These are phyloP conservation scores for Gentiana straminea DNA, from an alignment of 257 asterid species.

Conservation along the genomic window DNA sequence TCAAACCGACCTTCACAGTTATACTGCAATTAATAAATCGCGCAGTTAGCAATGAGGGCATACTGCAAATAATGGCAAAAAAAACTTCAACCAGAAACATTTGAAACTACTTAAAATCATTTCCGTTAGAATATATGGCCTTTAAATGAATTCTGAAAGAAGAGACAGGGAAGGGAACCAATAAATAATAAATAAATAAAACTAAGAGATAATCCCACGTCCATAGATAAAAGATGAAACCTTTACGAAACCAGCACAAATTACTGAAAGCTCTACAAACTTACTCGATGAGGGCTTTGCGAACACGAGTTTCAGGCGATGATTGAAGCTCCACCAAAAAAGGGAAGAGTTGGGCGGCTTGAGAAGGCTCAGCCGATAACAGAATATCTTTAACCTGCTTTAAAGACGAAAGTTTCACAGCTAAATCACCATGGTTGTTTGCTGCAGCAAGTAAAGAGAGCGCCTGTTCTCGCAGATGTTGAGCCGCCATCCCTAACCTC, in stretches of 20 bases:
- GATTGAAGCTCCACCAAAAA: constrained; percentile 75
- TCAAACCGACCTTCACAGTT: constrained; percentile 69
- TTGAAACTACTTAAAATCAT: no score
- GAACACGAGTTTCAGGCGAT: constrained; percentile 78
- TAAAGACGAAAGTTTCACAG: constrained; percentile 56
- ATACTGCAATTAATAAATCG: constrained; percentile 45
- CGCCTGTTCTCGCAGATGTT: constrained; percentile 65
- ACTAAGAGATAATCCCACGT: no score
- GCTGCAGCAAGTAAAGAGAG: constrained; percentile 79
- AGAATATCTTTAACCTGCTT: constrained; percentile 71
- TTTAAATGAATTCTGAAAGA: neutral
- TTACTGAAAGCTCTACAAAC: neutral
- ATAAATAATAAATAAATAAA: no score
- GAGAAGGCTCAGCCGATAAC: constrained; percentile 51
- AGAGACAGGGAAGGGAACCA: no score
- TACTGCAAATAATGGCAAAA: neutral
- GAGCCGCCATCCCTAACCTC: constrained; percentile 38
- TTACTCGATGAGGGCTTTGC: constrained; percentile 52
- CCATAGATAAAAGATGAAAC: no score
- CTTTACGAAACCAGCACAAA: no score
- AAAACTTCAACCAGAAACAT: neutral
- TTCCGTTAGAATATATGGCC: neutral
- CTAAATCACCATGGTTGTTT: constrained; percentile 81
- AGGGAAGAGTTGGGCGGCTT: constrained; percentile 66
- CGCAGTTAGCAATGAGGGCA: constrained; percentile 11